These are phyloP conservation scores for Dryas drummondii DNA, from an alignment of 306 rosid genomes.

Conservation along the genomic window DNA sequence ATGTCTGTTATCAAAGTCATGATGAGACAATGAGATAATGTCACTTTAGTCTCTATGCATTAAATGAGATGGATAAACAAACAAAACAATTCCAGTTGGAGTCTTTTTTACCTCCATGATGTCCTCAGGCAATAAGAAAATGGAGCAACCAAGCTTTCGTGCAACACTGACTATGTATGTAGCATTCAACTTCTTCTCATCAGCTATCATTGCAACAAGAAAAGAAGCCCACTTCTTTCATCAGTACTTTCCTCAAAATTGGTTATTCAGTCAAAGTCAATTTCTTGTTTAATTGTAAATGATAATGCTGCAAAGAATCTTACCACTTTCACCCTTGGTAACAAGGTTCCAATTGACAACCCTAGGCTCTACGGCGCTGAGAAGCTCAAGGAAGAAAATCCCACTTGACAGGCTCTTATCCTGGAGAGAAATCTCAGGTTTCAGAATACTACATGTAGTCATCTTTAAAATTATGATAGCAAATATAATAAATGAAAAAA, in stretches of 20 bases:
- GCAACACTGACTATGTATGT: conserved; percentile 93
- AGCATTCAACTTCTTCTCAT: conserved; percentile 90
- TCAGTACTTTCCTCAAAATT: neutral
- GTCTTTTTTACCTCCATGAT: conserved; percentile 71
- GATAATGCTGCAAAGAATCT: conserved; percentile 24
- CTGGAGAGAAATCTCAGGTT: conserved; percentile 37
- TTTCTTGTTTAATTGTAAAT: conserved; percentile 2
- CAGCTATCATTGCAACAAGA: conserved; percentile 47
- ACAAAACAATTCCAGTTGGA: conserved; percentile 12
- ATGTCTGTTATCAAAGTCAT: neutral
- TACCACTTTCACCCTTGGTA: conserved; percentile 90
- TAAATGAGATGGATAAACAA: conserved; percentile 14
- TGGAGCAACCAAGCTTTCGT: conserved; percentile 94
- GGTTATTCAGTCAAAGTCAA: neutral
- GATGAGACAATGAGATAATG: neutral
- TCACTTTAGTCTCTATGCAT: conserved; percentile 4
- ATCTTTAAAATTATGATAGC: neutral
- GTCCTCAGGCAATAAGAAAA: conserved; percentile 90
- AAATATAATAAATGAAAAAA: neutral
- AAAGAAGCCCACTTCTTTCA: conserved; percentile 17
- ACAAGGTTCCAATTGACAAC: conserved; percentile 98
- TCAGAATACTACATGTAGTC: conserved; percentile 19
- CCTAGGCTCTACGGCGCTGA: conserved; percentile 95
- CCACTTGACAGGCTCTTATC: conserved; percentile 87
- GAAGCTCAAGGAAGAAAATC: conserved; percentile 87